Base-by-base conservation (phyloP, 805 yeast genomes). In the Candida verbasci region DNA sequence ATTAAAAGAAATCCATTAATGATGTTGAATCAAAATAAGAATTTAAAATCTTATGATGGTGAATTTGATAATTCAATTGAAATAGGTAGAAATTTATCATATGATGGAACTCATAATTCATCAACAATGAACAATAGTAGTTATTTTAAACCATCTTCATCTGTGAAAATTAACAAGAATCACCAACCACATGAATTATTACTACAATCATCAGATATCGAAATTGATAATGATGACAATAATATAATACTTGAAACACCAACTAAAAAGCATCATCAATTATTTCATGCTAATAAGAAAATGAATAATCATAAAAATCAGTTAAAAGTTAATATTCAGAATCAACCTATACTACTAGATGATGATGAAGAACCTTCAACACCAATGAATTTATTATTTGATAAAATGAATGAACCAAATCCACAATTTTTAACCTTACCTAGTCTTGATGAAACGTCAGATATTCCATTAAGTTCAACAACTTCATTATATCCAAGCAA, bases 1-100 rank as follows among this genome's bases (percentile, higher is more conserved):
- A 63, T 65, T 30, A 67, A 67, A 45, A 56, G 56, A 38, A 66
- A 65, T 37, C 70, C 72, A 3, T 50, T 65, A 29, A 56, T 63
- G 51, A 35, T 63, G 28, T 43, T 64, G 31, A 56, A 57, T 31
- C 57, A 52, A 15, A 48, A 42, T 26, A 20, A 29, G n/a, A 20
- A 20, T 14, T n/a, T 24, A 24, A 24, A 24, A 9, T 5, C 21
- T 7, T 22, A 27, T n/a, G 9, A 9, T 12, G 55, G 39, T 4
- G 44, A 28, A 6, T 34, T 28, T 39, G 68, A 62, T 35, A 40
- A 53, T 6, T 60, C 71, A 7, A 65, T 67, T 27, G 72, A 67
- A 42, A 52, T 64, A 17, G 72, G 72, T 18, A 29, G 38, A 31
- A 55, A 29, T n/a, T n/a, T 17, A 6, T 27, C 32, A 10, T 18